These are phyloP conservation scores for Inga laurina DNA, from an alignment of 306 rosid species.

Conservation along the genomic window DNA sequence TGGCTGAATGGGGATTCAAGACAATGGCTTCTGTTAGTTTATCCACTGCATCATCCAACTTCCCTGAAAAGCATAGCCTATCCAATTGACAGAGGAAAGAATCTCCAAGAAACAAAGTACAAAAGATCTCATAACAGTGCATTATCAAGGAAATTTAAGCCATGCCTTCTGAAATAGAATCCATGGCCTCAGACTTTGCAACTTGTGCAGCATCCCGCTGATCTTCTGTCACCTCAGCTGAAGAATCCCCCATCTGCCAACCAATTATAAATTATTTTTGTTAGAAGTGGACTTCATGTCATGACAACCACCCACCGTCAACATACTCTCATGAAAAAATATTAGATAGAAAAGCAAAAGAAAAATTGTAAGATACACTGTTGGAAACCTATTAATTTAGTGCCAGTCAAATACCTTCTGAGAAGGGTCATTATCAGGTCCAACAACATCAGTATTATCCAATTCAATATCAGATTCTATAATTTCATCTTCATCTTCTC, in stretches of 20 bases:
- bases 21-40: slow-evolving; percentile 73
- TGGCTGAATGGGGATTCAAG: slow-evolving; percentile 79
- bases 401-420: slow-evolving; percentile 48
- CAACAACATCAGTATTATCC: slow-evolving; percentile 62
- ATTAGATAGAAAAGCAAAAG: neutral
- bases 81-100: slow-evolving; percentile 10
- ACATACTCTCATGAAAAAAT: neutral
- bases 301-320: neutral
- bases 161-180: slow-evolving; percentile 61
- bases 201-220: slow-evolving; percentile 64
- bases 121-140: slow-evolving; percentile 10
- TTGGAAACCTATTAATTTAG: neutral
- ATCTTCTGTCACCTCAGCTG: slow-evolving; percentile 66
- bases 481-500: slow-evolving; percentile 47
- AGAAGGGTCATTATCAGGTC: slow-evolving; percentile 79
- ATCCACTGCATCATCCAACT: slow-evolving; percentile 67
- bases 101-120: neutral
- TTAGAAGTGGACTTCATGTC: neutral
- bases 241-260: slow-evolving; percentile 72
- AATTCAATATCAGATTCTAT: slow-evolving; percentile 79
- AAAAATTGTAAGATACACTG: neutral
- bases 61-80: slow-evolving; percentile 48
- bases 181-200: slow-evolving; percentile 64
- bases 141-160: slow-evolving; percentile 9
- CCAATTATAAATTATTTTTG: neutral